Evolutionary conservation across 2,329 filamentous ascomycete species (phyloP).

Genomic region (Fusarium scirpi): DNA sequence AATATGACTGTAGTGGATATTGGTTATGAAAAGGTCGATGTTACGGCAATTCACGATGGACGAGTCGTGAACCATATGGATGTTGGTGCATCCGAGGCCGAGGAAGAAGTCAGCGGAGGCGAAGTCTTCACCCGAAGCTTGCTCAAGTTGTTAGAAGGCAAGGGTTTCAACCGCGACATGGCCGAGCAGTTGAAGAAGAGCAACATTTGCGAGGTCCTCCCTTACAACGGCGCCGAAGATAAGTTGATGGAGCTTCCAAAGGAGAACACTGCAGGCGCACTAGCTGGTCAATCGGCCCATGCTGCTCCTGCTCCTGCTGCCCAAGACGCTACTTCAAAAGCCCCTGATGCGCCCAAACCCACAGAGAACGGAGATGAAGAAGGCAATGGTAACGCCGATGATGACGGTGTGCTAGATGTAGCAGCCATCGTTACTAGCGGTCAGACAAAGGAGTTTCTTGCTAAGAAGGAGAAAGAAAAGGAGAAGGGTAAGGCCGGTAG

Average conservation of each 20-base stretch:
- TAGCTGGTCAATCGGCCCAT: conserved; percentile 1
- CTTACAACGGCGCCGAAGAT: conserved; percentile 61
- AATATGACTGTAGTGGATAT: conserved; percentile 91
- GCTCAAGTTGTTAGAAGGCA: conserved; percentile 70
- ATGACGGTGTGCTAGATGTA: conserved; percentile 84
- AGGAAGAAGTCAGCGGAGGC: conserved; percentile 75
- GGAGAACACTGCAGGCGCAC: conserved; percentile 53
- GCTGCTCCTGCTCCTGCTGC: conserved; percentile 34
- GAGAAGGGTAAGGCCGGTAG: conserved; percentile 68
- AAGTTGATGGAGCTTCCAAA: conserved; percentile 63
- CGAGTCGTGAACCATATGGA: conserved; percentile 75
- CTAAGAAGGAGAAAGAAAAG: conserved; percentile 84
- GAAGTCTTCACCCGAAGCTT: conserved; percentile 86
- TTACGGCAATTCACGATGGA: conserved; percentile 90
- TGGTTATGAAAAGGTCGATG: conserved; percentile 90
- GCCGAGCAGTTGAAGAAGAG: conserved; percentile 78
- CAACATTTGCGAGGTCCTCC: conserved; percentile 73
- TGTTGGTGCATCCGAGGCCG: conserved; percentile 67
- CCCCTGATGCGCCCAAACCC: conserved; percentile 55
- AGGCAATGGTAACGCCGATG: conserved; percentile 59
- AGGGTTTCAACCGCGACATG: conserved; percentile 73
- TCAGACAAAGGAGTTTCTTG: conserved; percentile 84
- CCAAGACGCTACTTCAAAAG: conserved; percentile 49
- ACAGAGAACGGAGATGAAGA: conserved; percentile 55
- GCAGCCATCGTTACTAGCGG: conserved; percentile 87